A percentile compares a stretch with the other conserved stretches of the same genome.
These are phyloP conservation scores for Elongisporangium undulatum DNA, from an alignment of 352 stramenopile species.

Conservation along the genomic window DNA sequence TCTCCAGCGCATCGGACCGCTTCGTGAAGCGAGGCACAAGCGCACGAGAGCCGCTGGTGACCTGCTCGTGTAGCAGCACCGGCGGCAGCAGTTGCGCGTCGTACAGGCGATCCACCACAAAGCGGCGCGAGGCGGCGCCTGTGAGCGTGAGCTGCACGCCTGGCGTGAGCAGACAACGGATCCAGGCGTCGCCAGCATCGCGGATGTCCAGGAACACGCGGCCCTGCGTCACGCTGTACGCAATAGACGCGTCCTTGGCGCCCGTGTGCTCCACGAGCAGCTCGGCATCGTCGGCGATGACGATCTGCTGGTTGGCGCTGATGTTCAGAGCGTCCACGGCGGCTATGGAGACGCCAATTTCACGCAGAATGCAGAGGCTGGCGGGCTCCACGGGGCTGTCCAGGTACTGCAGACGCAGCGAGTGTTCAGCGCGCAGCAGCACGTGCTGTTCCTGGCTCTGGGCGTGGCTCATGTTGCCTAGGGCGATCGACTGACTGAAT, in stretches of 20 bases:
- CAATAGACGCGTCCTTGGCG: slow-evolving; percentile 1
- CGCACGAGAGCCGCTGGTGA: slow-evolving; percentile 2
- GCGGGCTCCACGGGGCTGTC: slow-evolving; percentile 56
- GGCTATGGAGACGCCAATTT: slow-evolving; percentile 37
- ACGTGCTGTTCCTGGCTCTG: not conserved
- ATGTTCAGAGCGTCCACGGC: not conserved
- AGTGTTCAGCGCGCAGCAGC: slow-evolving; percentile 13
- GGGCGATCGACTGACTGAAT: not conserved
- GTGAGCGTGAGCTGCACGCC: slow-evolving; percentile 29
- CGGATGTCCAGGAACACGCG: slow-evolving; percentile 59
- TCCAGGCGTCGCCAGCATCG: slow-evolving; percentile 66
- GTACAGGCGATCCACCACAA: slow-evolving; percentile 26
- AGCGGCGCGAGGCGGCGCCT: slow-evolving; percentile 31
- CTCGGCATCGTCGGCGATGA: slow-evolving; percentile 13
- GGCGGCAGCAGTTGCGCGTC: not conserved
- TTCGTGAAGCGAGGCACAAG: slow-evolving; percentile 35
- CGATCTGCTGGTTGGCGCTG: slow-evolving; percentile 4
- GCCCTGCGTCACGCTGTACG: slow-evolving; percentile 39
- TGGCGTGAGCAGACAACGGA: slow-evolving; percentile 40
- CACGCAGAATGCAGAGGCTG: slow-evolving; percentile 46
- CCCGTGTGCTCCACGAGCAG: slow-evolving; percentile 50
- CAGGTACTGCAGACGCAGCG: slow-evolving; percentile 54
- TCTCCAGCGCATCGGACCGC: slow-evolving; percentile 35
- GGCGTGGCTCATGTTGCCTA: not conserved
- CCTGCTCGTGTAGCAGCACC: slow-evolving; percentile 16